phyloP scores from a whole-genome alignment of 805 yeast genomes.

The Yarrowia sp. region DNA sequence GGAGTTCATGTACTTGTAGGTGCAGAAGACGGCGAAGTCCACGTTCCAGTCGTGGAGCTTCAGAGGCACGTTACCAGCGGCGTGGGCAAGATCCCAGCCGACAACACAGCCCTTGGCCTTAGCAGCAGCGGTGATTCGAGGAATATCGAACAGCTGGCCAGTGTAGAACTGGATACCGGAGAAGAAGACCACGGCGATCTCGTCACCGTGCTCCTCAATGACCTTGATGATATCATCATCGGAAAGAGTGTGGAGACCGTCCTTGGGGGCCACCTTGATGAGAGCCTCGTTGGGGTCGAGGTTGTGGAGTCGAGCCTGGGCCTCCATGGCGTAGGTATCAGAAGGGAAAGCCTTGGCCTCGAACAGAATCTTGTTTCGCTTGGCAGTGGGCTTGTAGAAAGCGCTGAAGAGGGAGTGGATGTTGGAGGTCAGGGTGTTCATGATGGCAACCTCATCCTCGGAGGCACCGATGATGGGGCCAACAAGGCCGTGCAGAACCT shows the following conservation, averaged over 20 bases:
- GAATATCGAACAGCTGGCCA: slow-evolving; percentile 84
- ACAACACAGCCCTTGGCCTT: slow-evolving; percentile 59
- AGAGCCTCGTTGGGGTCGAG: slow-evolving; percentile 61
- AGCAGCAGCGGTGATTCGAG: slow-evolving; percentile 68
- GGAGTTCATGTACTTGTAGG: slow-evolving; percentile 86
- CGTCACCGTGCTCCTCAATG: slow-evolving; percentile 63
- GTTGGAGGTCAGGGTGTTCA: slow-evolving; percentile 86
- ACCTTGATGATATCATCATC: slow-evolving; percentile 67
- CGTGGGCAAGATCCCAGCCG: slow-evolving; percentile 98
- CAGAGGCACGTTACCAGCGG: slow-evolving; percentile 84
- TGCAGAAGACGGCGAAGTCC: slow-evolving; percentile 95
- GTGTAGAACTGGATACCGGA: slow-evolving; percentile 93
- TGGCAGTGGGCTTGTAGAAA: slow-evolving; percentile 72
- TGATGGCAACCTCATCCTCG: slow-evolving; percentile 79
- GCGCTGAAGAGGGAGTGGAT: slow-evolving; percentile 74
- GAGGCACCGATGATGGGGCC: slow-evolving; percentile 80
- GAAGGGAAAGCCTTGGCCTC: slow-evolving; percentile 93
- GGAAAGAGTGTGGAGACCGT: slow-evolving; percentile 61
- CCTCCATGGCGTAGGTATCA: slow-evolving; percentile 83
- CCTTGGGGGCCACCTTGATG: slow-evolving; percentile 68
- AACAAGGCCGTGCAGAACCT: slow-evolving; percentile 71
- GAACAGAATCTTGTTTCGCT: slow-evolving; percentile 72
- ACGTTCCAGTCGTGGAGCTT: slow-evolving; percentile 85
- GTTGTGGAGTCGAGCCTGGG: slow-evolving; percentile 71
- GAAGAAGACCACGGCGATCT: slow-evolving; percentile 74